Percentiles rank a stretch among this genome's conserved stretches.
Conservation (phyloP, 768 basidiomycete genomes). For the Boletus tylopilopsis region DNA sequence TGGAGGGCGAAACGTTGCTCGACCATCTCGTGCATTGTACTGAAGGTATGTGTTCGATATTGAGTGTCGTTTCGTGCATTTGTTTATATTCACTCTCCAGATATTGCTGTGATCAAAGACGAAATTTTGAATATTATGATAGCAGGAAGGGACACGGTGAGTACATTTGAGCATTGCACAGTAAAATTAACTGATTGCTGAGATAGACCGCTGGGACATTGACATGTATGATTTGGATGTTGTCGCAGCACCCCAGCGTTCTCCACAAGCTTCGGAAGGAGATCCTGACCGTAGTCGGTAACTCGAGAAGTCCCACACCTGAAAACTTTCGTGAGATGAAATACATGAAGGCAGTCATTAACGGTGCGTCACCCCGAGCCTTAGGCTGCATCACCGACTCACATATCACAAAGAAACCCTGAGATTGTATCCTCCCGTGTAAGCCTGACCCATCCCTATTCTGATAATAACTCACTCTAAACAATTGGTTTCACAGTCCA, state of each 20-base stretch:
- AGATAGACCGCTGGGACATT: slow-evolving; percentile 30
- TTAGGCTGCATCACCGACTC: not conserved
- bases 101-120: slow-evolving; percentile 31
- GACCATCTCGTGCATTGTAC: slow-evolving; percentile 30
- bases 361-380: slow-evolving; percentile 16
- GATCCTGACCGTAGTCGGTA: slow-evolving; percentile 26
- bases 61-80: not conserved
- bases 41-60: slow-evolving; percentile 17
- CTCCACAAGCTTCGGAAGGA: slow-evolving; percentile 31
- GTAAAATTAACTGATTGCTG: not conserved
- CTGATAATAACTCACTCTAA: slow-evolving; percentile 3
- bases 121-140: slow-evolving; percentile 38
- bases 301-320: slow-evolving; percentile 25
- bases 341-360: slow-evolving; percentile 39
- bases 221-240: slow-evolving; percentile 27
- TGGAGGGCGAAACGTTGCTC: slow-evolving; percentile 28
- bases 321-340: slow-evolving; percentile 36
- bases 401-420: slow-evolving; percentile 26
- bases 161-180: not conserved
- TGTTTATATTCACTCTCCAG: slow-evolving; percentile 9
- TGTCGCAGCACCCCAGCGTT: slow-evolving; percentile 29
- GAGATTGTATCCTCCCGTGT: slow-evolving; percentile 33
- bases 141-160: slow-evolving; percentile 34
- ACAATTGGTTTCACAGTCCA: slow-evolving; percentile 11
- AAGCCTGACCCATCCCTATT: not conserved